These are phyloP conservation scores for Lyophyllum shimeji DNA, from an alignment of 768 basidiomycete genomes.

Conservation along the genomic window DNA sequence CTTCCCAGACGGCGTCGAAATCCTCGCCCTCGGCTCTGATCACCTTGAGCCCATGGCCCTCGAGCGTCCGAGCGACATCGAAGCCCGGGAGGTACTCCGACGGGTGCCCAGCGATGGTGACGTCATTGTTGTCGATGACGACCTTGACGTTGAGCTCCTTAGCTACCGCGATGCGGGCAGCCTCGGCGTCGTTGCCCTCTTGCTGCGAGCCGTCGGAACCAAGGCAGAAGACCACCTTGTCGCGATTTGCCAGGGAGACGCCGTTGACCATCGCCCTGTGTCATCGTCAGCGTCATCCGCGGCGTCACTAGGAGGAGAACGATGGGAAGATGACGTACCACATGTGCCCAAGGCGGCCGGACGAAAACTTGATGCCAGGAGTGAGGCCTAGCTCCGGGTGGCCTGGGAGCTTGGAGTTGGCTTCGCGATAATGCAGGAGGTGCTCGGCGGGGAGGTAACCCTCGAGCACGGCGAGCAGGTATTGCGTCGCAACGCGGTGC, in stretches of 20 bases:
- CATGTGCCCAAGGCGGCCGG: constrained; percentile 90
- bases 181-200: constrained; percentile 90
- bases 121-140: constrained; percentile 88
- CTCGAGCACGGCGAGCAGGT: constrained; percentile 77
- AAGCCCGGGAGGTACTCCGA: constrained; percentile 84
- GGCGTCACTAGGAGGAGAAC: background rate
- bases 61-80: constrained; percentile 66
- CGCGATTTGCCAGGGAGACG: constrained; percentile 74
- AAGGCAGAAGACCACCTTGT: constrained; percentile 77
- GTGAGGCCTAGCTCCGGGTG: constrained; percentile 89
- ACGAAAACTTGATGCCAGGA: constrained; percentile 92
- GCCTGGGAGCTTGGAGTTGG: constrained; percentile 83
- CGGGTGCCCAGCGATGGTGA: constrained; percentile 90
- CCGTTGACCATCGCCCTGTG: constrained; percentile 77
- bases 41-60: constrained; percentile 82
- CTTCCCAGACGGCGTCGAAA: constrained; percentile 75
- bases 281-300: background rate
- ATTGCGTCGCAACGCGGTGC: constrained; percentile 90
- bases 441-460: constrained; percentile 72
- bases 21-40: constrained; percentile 75
- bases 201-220: constrained; percentile 92
- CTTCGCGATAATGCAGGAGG: constrained; percentile 82
- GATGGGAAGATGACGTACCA: constrained; percentile 45
- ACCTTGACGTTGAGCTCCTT: constrained; percentile 83
- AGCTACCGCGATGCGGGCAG: constrained; percentile 84